Base-by-base conservation (phyloP, 169 alveolate species). In the Plasmodium vivax region DNA sequence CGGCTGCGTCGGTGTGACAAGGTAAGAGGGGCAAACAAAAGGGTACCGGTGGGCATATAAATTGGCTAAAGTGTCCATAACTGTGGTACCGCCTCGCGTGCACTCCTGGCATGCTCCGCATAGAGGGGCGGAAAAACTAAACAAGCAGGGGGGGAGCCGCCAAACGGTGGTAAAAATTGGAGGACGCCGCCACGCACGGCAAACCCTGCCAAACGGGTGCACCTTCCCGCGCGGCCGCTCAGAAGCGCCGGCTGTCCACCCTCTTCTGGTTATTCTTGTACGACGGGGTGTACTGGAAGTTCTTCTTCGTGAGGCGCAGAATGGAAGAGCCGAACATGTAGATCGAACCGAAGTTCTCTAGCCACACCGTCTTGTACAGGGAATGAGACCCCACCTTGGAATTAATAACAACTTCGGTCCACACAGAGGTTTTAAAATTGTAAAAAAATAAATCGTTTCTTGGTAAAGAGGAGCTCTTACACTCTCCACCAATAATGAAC, bases 401-500 rank as follows among this genome's bases (percentile, higher is more conserved):
- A 47, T 82, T 91, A 45, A 91, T 43, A 82, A 82, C 43, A 82
- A 91, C 83, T 91, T 91, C 92, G 4, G 95, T 45, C 95, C 95
- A 91, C 36, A 91, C 95, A 16, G 95, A 91, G 45, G 83, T 91
- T 43, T 54, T 30, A 91, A 91, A 91, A 68, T 91, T 41, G 54
- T 91, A 91, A 91, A 74, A 91, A 77, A 43, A 91, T 23, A 91
- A 23, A 91, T 91, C 95, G 73, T 91, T 82, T 56, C 54, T 91
- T 14, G 95, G 95, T 71, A 91, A 34, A 16, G 95, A 68, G 1
- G 95, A 91, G 82, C 77, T 77, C 43, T 80, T 71, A 36, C 92
- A 82, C 38, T 91, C 95, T 9, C 95, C 95, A 68, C 95, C 95
- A 30, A 91, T 30, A 82, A 91, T 38, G 41, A 91, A 91, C 95